These are phyloP conservation scores for Rickenella mellea DNA, from an alignment of 768 basidiomycete genomes.

Conservation along the genomic window DNA sequence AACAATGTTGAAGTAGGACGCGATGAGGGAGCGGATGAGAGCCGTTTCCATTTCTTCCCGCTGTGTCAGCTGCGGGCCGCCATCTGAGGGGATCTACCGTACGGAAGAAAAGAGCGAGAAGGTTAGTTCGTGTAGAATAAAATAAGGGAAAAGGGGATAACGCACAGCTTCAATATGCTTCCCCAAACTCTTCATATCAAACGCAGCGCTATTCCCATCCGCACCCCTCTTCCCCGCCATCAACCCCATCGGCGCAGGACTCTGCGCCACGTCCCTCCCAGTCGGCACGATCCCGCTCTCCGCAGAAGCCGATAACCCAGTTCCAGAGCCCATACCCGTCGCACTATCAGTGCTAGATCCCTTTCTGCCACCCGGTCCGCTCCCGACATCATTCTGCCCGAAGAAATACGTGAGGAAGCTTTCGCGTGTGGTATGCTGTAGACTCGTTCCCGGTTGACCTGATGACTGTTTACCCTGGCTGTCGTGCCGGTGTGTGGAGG, in stretches of 20 bases:
- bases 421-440: constrained; percentile 61
- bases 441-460: constrained; percentile 23
- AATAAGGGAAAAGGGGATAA: constrained; percentile 11
- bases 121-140: not conserved
- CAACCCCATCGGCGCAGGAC: constrained; percentile 37
- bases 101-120: not conserved
- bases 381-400: constrained; percentile 79
- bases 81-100: constrained; percentile 39
- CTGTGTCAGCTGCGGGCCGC: constrained; percentile 54
- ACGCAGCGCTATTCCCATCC: constrained; percentile 78
- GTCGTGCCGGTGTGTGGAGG: constrained; percentile 15
- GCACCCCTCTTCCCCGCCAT: constrained; percentile 57
- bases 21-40: constrained; percentile 89
- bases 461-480: constrained; percentile 23
- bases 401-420: constrained; percentile 98
- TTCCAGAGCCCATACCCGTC: not conserved
- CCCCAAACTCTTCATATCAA: constrained; percentile 97
- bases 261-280: not conserved
- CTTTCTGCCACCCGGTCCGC: too few species aligned
- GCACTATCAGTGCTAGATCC: not conserved
- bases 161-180: constrained; percentile 96
- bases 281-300: not conserved
- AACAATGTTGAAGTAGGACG: constrained; percentile 92
- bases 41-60: constrained; percentile 96
- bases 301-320: not conserved